Evolutionary conservation across 352 stramenopile species (phyloP), one percentile per base, ranked within the genome.

Genomic region (Peronospora tabacina): DNA sequence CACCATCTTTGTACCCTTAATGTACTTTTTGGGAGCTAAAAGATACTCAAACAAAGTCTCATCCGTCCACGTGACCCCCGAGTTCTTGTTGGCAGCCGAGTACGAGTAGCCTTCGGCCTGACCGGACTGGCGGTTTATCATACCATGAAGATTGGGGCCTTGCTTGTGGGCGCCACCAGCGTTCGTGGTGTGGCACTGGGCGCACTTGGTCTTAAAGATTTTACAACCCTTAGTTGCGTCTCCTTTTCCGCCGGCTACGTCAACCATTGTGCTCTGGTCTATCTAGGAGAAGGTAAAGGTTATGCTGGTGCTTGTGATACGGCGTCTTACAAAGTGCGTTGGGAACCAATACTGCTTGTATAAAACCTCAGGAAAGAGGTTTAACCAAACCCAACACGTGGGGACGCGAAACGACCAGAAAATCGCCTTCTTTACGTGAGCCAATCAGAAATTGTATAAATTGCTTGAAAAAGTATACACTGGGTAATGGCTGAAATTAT

Each of bases 1-100:
- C 36, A 99, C 94, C 97, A 99, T 99, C 85, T 99, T 99, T 49
- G 97, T 99, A 65, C 97, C 96, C 92, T 98, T 98, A 66, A 99
- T 99, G 93, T 99, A 99, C 85, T 99, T 99, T 91, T 99, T 99
- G 12, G 97, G 97, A 44, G 96, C 96, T 28, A 98, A 81, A 35
- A 99, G 82, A 82, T 99, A 99, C 57, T 98, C 94, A 65, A 98
- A 99, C 15, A 99, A 73, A 37, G 95, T 98, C 61, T 97, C 89
- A 42, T 99, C 94, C 13, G 74, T 95, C 96, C 96, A 99, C 11
- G 72, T 77, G 52, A 99, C 85, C 35, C 82, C 83, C 61, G 87
- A 98, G 76, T 98, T 98, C 90, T 99, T 98, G 85, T 99, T 99
- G 59, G 96, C 96, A 34, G 80, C 77, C 50, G 94, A 98, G 89